Base-by-base conservation (phyloP, 805 yeast genomes). In the Komagataella kurtzmanii region DNA sequence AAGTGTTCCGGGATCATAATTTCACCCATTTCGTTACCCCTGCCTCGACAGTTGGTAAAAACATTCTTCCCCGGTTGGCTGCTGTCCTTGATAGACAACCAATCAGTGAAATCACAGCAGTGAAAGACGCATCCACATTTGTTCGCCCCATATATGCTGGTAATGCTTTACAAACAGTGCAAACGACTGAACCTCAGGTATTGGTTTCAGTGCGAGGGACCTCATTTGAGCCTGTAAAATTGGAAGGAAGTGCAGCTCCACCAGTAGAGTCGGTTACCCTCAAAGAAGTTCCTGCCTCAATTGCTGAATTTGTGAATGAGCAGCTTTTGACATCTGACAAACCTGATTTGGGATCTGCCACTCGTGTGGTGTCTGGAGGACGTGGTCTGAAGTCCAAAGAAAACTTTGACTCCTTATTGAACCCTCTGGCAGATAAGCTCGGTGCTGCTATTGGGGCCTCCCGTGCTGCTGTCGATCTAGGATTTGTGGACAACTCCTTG, bases 381-480 rank as follows among this genome's bases (percentile, higher is more conserved):
- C 81, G 97, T 60, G 98, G 96, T 44, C 78, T 91, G 58, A 88
- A 90, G 66, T 81, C 81, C 67, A 90, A 89, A 67, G 97, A 86
- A 64, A 83, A 85, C 53, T 91, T 91, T 66, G 95, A 87, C 52
- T 64, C 74, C 51, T 58, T 88, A 53, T 73, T 93, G 51, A 79
- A 76, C 58, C 98, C 99, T 50, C 73, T 91, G 57, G 97, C 98
- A 6, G 81, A 80, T 53, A 76, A 85, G 54, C 71, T 91, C 54
- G 77, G 81, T 52, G 99, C 98, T 2, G 98, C 96, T 51, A 84
- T 91, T 49, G 99, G 99, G 61, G 98, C 98, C 3, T 88, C 97
- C 6, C 82, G 99, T 67, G 98, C 97, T 17, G 99, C 98, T 23
- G 99, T 93, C 21, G 99, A 91, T 68, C 76, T 95, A 47, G 98